Evolutionary conservation across 129 eudicot genomes (phyloP), one percentile per base, ranked within the genome.

Genomic region (Artemisia tridentata): DNA sequence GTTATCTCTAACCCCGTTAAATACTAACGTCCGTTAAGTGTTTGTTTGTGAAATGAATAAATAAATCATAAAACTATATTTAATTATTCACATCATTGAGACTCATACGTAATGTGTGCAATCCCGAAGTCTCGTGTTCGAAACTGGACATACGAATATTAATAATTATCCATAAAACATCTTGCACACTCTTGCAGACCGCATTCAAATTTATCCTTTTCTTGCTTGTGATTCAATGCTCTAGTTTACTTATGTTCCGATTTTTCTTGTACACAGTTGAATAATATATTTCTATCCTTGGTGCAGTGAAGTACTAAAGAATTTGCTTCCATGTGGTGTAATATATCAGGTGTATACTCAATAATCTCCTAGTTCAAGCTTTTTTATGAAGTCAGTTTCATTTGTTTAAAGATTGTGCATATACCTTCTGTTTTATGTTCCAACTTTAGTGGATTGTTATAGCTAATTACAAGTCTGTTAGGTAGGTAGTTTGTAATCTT

Each of bases 271-370:
- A 11, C 31, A 50, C 51, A 13, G 13, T 19, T 56, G 11, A n/a
- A 3, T 55, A 46, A 52, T 38, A 10, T 54, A 9, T 73, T 68
- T 48, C 20, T 18, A 57, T 72, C 29, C 11, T 45, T 69, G 54
- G 11, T 78, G 76, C 95, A 91, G 97, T 79, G 86, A 88, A 76
- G 93, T 91, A 29, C 77, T 91, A 78, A 86, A 86, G 77, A 60
- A 82, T 60, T 68, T 67, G 77, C 97, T 91, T 76, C 97, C 97
- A 2, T 18, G 67, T 56, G 80, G 69, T 68, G 96, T 88, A 68
- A 82, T 86, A 75, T 91, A 86, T 72, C 97, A 88, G 97, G 97
- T 91, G 77, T 45, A 29, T 27, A 14, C 60, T 72, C 60, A 17
- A 48, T 23, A 63, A 67, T 45, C 52, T 73, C 11, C 18, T 21